Evolutionary conservation across 164 flowering plant species (phyloP), one percentile per base, ranked within the genome.

Genomic region (Stephania cephalantha): DNA sequence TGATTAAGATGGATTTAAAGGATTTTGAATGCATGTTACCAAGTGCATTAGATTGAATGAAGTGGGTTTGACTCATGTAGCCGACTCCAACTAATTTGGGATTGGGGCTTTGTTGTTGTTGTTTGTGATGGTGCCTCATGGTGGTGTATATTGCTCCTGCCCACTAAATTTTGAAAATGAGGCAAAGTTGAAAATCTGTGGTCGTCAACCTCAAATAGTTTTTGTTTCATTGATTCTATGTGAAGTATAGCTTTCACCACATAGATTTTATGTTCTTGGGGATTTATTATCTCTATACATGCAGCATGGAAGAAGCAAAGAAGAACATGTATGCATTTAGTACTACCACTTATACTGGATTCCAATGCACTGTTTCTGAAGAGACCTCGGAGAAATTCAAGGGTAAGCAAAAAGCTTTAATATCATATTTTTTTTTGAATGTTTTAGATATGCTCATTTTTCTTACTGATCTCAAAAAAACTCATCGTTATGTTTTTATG

Each of bases 301-400:
- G 75, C 85, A 95, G 98, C 84, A 95, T 93, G 95, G 99, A 95
- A 82, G 98, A 93, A 80, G 99, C 99, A 46, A 95, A 95, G 89
- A 95, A 93, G 88, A 95, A 93, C 71, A 91, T 95, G 97, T 95
- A 95, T 82, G 99, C 99, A 9, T 95, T 95, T 77, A 93, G 98
- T 77, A 92, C 98, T 20, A 94, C 99, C n/a, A 92, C 97, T 9
- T 96, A 96, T 82, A 94, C 98, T 72, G 98, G 98, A 71, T 96
- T 96, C 73, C 98, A 96, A 46, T 96, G 99, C 83, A 94, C 98
- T 15, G 97, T 96, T 1, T 80, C 84, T 73, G 98, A 92, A 83
- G 97, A 87, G 84, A 91, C 92, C 30, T 94, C 98, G 55, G 97
- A 93, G 84, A 92, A 92, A 78, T 96, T 96, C 81, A 94, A 96